phyloP scores from a whole-genome alignment of 1,284 basidiomycete genomes.

The Fomitiporia mediterranea region DNA sequence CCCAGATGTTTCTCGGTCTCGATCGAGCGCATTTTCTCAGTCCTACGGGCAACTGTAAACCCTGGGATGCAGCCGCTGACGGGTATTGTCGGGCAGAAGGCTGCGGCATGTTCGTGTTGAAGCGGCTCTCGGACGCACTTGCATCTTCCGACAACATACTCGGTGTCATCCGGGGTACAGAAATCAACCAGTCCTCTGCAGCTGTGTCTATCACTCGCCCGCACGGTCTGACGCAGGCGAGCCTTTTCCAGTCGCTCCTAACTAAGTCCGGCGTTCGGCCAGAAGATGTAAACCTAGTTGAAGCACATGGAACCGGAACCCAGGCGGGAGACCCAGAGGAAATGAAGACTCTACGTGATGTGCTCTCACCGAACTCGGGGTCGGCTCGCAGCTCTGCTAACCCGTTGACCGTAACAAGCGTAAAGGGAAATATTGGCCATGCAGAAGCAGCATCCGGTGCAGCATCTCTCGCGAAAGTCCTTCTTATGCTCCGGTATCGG shows the following conservation, averaged over 20 bases:
- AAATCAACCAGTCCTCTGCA: constrained; percentile 64
- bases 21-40: constrained; percentile 67
- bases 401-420: constrained; percentile 57
- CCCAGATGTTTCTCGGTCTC: constrained; percentile 64
- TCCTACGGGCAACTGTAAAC: constrained; percentile 61
- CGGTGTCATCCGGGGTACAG: constrained; percentile 61
- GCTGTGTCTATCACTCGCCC: constrained; percentile 69
- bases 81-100: constrained; percentile 70
- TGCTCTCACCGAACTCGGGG: constrained; percentile 37
- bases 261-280: constrained; percentile 41
- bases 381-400: constrained; percentile 35
- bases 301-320: constrained; percentile 70
- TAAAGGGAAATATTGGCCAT: constrained; percentile 72
- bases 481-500: constrained; percentile 58
- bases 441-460: constrained; percentile 71
- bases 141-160: constrained; percentile 61
- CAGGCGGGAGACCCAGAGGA: constrained; percentile 66
- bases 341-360: constrained; percentile 54
- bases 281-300: constrained; percentile 51
- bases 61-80: constrained; percentile 66
- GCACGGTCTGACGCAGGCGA: constrained; percentile 53
- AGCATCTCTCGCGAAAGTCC: constrained; percentile 62
- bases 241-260: constrained; percentile 49
- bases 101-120: constrained; percentile 65
- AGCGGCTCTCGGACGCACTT: constrained; percentile 60